phyloP scores from a whole-genome alignment of 225 moss, liverwort and hornwort genomes.

The Ulota crispa region DNA sequence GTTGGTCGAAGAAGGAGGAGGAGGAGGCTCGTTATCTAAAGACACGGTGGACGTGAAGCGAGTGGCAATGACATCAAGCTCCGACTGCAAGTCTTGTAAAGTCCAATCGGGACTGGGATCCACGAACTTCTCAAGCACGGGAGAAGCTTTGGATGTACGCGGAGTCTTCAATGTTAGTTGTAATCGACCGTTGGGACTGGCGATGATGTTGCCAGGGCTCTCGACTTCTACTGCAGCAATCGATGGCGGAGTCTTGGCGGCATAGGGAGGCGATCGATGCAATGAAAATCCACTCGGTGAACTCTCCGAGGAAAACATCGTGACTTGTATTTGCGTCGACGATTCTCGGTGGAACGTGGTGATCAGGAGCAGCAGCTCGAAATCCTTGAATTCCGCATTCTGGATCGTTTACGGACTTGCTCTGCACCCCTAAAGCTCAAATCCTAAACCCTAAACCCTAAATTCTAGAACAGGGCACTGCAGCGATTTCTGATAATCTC shows the following conservation, averaged over 20 bases:
- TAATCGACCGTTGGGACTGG: slow-evolving; percentile 31
- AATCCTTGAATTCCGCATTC: neutral
- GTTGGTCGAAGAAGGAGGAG: slow-evolving; percentile 37
- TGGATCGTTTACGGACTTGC: neutral
- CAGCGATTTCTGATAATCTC: neutral
- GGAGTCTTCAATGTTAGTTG: slow-evolving; percentile 42
- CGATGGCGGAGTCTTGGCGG: slow-evolving; percentile 18
- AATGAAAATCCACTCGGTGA: slow-evolving; percentile 24
- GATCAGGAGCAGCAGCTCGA: neutral
- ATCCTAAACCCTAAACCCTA: too few species aligned
- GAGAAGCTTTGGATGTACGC: slow-evolving; percentile 28
- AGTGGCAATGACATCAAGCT: slow-evolving; percentile 65
- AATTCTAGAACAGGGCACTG: neutral
- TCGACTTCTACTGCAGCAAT: neutral
- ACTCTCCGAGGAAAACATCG: slow-evolving; percentile 30
- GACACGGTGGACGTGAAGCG: slow-evolving; percentile 39
- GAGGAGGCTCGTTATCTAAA: slow-evolving; percentile 39
- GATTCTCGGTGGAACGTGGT: neutral
- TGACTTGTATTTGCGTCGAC: neutral
- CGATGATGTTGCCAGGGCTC: slow-evolving; percentile 12
- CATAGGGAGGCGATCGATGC: slow-evolving; percentile 49
- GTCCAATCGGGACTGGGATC: slow-evolving; percentile 85
- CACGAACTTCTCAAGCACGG: slow-evolving; percentile 47
- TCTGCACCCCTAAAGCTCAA: neutral
- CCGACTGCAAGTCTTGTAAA: slow-evolving; percentile 60